Conservation (phyloP, 179 eudicot species). For the Amaranthus tricolor region DNA sequence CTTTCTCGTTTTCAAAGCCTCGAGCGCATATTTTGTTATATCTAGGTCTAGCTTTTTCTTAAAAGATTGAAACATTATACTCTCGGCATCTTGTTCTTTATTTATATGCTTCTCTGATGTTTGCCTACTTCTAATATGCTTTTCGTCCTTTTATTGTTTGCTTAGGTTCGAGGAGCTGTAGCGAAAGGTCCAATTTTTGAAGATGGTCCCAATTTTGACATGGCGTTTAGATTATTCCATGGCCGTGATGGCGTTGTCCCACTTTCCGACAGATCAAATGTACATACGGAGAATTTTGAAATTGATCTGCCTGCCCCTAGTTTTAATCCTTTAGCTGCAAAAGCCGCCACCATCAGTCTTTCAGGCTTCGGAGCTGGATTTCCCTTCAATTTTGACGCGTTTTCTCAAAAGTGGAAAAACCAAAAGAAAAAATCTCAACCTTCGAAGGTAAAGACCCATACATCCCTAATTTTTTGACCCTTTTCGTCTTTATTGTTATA, state of each 20-base stretch:
- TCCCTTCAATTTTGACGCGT: constrained; percentile 74
- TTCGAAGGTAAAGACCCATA: constrained; percentile 51
- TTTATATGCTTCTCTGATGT: neutral
- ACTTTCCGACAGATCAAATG: constrained; percentile 61
- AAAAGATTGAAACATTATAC: neutral
- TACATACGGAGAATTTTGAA: constrained; percentile 44
- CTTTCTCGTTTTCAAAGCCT: neutral
- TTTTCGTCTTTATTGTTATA: neutral
- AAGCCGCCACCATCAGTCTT: constrained; percentile 85
- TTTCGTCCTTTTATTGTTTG: constrained; percentile 13
- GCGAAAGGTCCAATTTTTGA: constrained; percentile 94
- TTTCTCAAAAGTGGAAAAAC: constrained; percentile 62
- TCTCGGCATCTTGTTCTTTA: neutral
- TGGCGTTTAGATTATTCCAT: constrained; percentile 84
- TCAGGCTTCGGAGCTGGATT: constrained; percentile 71
- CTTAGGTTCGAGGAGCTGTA: constrained; percentile 59
- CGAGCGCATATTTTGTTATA: neutral
- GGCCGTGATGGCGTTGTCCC: constrained; percentile 92
- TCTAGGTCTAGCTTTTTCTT: neutral
- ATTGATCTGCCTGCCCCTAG: constrained; percentile 44
- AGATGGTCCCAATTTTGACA: constrained; percentile 92
- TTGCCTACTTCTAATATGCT: constrained; percentile 9
- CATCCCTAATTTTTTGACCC: constrained; percentile 40
- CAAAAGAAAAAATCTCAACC: constrained; percentile 48
- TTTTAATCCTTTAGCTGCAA: constrained; percentile 89